These are phyloP conservation scores for Peronosclerospora sorghi DNA, from an alignment of 352 stramenopile species.

Conservation along the genomic window DNA sequence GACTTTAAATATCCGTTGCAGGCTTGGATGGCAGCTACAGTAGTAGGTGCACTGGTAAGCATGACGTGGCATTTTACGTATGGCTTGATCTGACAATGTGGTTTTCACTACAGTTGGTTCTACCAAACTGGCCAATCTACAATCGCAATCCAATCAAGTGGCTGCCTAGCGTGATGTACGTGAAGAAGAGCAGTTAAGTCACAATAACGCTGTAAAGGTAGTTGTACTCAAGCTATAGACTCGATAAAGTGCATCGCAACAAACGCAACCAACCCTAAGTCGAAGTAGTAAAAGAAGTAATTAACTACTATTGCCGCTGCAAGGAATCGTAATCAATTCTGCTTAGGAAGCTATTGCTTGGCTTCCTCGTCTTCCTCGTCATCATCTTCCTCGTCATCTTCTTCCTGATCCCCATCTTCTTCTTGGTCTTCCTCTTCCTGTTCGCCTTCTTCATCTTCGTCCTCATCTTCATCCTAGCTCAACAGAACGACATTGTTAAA, in stretches of 20 bases:
- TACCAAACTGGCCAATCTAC: constrained; percentile 79
- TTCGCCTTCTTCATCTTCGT: constrained; percentile 32
- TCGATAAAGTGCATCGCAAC: no score
- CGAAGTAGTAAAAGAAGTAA: no score
- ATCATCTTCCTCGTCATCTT: constrained; percentile 10
- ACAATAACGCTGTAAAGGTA: not conserved
- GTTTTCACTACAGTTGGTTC: constrained; percentile 32
- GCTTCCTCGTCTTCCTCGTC: constrained; percentile 10
- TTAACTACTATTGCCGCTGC: not conserved
- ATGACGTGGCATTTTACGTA: no score
- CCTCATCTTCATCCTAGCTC: constrained; percentile 30
- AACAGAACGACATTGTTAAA: constrained; percentile 1
- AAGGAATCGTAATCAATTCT: not conserved
- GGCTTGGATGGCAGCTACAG: constrained; percentile 52
- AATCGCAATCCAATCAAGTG: constrained; percentile 79
- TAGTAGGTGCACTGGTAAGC: constrained; percentile 40
- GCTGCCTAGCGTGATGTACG: constrained; percentile 65
- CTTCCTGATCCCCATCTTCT: constrained; percentile 14
- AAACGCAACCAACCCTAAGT: no score
- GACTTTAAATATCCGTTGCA: constrained; percentile 74
- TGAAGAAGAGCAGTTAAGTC: constrained; percentile 33
- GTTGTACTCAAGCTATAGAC: no score
- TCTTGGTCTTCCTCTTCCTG: constrained; percentile 23
- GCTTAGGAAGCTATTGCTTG: not conserved
- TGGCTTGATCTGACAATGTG: constrained; percentile 1